Percentiles rank a stretch among this genome's conserved stretches.
These are phyloP conservation scores for Blastomyces silverae DNA, from an alignment of 2,329 filamentous ascomycete species.

Conservation along the genomic window DNA sequence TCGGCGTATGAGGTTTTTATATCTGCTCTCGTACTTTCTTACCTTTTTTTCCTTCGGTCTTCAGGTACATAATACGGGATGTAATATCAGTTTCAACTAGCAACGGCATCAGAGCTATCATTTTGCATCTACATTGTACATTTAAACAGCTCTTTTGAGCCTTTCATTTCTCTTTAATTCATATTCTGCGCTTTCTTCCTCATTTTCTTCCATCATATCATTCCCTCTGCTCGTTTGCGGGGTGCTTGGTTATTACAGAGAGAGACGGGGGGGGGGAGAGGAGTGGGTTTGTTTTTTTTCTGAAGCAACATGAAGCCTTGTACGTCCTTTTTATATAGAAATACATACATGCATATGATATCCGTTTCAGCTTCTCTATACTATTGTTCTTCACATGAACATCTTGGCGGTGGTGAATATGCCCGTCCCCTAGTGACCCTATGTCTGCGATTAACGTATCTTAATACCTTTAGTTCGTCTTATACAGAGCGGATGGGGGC, in stretches of 20 bases:
- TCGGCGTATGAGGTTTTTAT: not conserved
- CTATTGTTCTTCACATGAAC: too few relatives aligned
- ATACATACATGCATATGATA: not conserved
- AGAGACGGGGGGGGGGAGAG: not conserved
- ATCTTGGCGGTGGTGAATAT: not conserved
- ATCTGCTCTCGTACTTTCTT: not conserved
- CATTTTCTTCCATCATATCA: not conserved
- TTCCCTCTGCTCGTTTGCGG: not conserved
- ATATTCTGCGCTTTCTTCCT: not conserved
- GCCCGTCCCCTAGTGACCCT: too few relatives aligned
- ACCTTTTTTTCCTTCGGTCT: not conserved
- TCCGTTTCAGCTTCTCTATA: not conserved
- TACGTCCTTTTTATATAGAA: not conserved
- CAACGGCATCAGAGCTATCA: not conserved
- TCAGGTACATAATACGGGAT: conserved; percentile 2
- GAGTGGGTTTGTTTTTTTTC: not conserved
- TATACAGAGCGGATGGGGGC: too few relatives aligned
- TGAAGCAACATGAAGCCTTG: not conserved
- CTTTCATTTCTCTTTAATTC: not conserved
- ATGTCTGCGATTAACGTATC: too few relatives aligned
- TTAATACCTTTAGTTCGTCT: too few relatives aligned
- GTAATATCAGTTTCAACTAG: not conserved
- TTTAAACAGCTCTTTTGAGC: not conserved
- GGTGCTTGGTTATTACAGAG: not conserved
- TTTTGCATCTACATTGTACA: not conserved